These are phyloP conservation scores for Lobosporangium transversale DNA, from an alignment of 192 early-diverging fungal genomes.

Conservation along the genomic window DNA sequence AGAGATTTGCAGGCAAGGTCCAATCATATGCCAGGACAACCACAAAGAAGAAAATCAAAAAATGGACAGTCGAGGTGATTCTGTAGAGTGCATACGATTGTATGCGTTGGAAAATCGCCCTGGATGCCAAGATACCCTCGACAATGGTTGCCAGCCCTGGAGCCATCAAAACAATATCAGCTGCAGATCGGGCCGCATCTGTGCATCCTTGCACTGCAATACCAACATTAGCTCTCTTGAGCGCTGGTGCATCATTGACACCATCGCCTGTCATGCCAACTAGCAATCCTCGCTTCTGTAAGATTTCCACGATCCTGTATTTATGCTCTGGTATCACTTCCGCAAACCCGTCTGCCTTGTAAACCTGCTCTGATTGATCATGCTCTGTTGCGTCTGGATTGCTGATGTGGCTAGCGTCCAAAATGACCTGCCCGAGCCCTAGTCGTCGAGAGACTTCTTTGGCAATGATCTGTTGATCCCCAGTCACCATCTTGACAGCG, in stretches of 20 bases:
- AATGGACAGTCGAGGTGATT: conserved; percentile 94
- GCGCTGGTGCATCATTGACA: conserved; percentile 94
- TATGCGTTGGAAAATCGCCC: conserved; percentile 93
- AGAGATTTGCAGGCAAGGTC: conserved; percentile 81
- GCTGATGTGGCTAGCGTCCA: conserved; percentile 81
- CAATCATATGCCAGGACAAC: conserved; percentile 83
- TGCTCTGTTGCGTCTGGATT: conserved; percentile 73
- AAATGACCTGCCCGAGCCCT: conserved; percentile 86
- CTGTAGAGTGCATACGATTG: conserved; percentile 89
- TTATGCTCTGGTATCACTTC: conserved; percentile 97
- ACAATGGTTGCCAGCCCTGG: conserved; percentile 89
- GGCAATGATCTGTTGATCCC: conserved; percentile 91
- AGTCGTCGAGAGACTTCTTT: conserved; percentile 89
- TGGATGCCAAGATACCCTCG: conserved; percentile 85
- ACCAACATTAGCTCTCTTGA: conserved; percentile 95
- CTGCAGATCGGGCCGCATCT: conserved; percentile 90
- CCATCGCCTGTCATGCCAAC: conserved; percentile 96
- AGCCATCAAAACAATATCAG: conserved; percentile 91
- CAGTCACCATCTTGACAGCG: conserved; percentile 93
- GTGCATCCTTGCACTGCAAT: conserved; percentile 94
- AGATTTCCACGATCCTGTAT: conserved; percentile 87
- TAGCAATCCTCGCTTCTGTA: conserved; percentile 81
- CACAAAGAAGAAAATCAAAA: conserved; percentile 94
- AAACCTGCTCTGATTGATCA: conserved; percentile 76
- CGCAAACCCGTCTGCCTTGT: conserved; percentile 90